phyloP scores from a whole-genome alignment of 1,284 basidiomycete species.

The Apiotrichum domesticum region DNA sequence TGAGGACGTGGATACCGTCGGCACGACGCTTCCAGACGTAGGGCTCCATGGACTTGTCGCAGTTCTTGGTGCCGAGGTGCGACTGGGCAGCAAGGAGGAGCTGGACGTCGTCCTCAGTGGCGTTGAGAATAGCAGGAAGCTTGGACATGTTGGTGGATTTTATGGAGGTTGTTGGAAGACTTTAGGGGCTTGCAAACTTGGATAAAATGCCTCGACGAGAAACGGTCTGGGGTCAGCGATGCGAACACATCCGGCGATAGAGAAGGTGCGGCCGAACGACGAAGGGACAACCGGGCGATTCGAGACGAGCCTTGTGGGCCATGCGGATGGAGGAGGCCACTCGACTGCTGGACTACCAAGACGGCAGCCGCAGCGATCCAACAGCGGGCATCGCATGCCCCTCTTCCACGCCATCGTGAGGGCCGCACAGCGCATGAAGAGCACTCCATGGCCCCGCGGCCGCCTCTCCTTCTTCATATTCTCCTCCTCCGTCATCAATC shows the following conservation, averaged over 20 bases:
- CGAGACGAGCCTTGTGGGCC: too few species aligned
- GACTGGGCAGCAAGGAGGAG: slow-evolving; percentile 90
- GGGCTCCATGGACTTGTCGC: slow-evolving; percentile 95
- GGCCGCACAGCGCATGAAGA: too few species aligned
- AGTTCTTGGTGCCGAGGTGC: slow-evolving; percentile 97
- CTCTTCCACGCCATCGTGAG: background rate
- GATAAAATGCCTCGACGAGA: slow-evolving; percentile 30
- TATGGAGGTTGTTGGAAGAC: slow-evolving; percentile 12
- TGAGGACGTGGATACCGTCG: slow-evolving; percentile 94
- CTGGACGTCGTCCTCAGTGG: slow-evolving; percentile 95
- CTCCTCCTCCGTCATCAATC: too few species aligned
- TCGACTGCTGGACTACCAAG: too few species aligned
- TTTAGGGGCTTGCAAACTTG: slow-evolving; percentile 42
- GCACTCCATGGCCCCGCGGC: too few species aligned
- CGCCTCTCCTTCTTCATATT: too few species aligned
- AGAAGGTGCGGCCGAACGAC: too few species aligned
- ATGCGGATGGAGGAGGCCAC: too few species aligned
- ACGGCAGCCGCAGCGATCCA: too few species aligned
- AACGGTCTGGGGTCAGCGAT: background rate
- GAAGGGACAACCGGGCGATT: too few species aligned
- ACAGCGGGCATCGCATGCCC: too few species aligned
- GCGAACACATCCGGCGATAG: too few species aligned
- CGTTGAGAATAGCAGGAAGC: slow-evolving; percentile 84
- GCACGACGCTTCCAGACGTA: slow-evolving; percentile 96
- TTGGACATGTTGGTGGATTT: slow-evolving; percentile 51